Evolutionary conservation across 495 filamentous ascomycete species (phyloP), one percentile per base, ranked within the genome.

Genomic region (Xylaria grammica): DNA sequence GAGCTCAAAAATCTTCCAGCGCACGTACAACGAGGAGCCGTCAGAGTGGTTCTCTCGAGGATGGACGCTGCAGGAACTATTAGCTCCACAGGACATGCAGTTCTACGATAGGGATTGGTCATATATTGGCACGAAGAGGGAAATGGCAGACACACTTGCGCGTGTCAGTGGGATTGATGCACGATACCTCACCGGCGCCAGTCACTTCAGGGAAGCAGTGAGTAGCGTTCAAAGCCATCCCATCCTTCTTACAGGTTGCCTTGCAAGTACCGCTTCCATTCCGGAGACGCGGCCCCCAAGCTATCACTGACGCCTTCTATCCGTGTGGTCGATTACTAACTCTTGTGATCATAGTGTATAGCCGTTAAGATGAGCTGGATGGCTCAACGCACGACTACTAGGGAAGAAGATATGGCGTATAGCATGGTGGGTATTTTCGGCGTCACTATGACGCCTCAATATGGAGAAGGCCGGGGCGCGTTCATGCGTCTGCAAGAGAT

Each of bases 41-140:
- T n/a, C 67, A 36, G 65, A 61, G 2, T 80, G 79, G 77, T 79
- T 79, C 48, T 71, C 60, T 1, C 62, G 78, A 30, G 78, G 78
- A 0, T 81, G 74, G 74, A 79, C 76, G 1, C 57, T 80, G 27
- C 75, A 80, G 40, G 76, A 80, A 58, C 72, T 79, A 0, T 50
- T 81, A 3, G 73, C 76, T 0, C 73, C 74, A 1, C 5, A 8
- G 9, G 34, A 68, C 0, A 19, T 81, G 9, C n/a, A 68, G 1
- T 80, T 81, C 60, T 77, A 67, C 48, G 67, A 74, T 32, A 17
- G 17, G 5, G 29, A 62, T 26, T 79, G 76, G 76, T 30, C 8
- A 0, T 38, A 44, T 7, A 62, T 75, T 15, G 74, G 77, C 0
- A 70, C 64, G 0, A 75, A 74, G 40, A 34, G 17, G 10, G 42